Conservation (phyloP, 2,329 filamentous ascomycete species). For the Botrytis galanthina region DNA sequence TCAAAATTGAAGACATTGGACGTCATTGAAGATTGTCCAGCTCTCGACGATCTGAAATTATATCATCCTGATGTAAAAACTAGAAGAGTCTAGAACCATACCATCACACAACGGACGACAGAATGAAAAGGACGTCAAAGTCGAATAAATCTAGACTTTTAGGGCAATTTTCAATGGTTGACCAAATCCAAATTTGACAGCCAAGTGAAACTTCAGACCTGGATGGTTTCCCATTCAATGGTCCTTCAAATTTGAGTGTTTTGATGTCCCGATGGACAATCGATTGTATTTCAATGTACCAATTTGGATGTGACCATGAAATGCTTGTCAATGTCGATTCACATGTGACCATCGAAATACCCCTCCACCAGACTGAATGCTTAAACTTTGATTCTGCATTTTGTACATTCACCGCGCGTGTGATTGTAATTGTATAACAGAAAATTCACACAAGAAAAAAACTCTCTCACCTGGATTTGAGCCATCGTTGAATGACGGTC, state of each 20-base stretch:
- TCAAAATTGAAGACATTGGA: slow-evolving; percentile 11
- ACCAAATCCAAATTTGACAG: not conserved
- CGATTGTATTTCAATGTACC: not conserved
- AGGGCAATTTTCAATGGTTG: not conserved
- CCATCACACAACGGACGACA: not conserved
- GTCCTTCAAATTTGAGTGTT: not conserved
- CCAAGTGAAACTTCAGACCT: not conserved
- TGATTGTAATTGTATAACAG: not conserved
- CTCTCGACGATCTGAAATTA: not conserved
- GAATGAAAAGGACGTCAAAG: not conserved
- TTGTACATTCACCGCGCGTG: not conserved
- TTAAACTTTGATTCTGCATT: not conserved
- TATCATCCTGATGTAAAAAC: not conserved
- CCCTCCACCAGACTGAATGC: not conserved
- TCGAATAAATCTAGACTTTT: not conserved
- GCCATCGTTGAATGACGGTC: slow-evolving; percentile 68
- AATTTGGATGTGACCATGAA: not conserved
- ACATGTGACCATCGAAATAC: not conserved
- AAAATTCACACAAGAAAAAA: no score
- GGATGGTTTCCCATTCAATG: not conserved
- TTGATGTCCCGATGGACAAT: rapidly evolving
- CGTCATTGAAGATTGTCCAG: slow-evolving; percentile 11
- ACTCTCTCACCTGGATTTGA: slow-evolving; percentile 47
- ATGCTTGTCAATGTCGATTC: not conserved
- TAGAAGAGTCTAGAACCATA: not conserved